These are phyloP conservation scores for Citrus trifoliata DNA, from an alignment of 345 rosid species.

Conservation along the genomic window DNA sequence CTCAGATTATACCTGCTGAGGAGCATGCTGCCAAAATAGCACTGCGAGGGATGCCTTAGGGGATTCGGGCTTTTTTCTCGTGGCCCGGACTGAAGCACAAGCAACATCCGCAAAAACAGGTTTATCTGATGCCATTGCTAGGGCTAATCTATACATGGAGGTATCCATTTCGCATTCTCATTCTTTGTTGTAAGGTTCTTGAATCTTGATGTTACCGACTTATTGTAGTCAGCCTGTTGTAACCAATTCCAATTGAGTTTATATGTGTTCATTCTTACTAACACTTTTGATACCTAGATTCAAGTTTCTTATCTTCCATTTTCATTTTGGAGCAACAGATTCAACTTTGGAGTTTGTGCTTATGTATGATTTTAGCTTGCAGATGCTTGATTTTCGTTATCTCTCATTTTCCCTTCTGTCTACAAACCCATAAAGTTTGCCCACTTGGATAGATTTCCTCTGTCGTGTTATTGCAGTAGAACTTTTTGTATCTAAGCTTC, in stretches of 20 bases:
- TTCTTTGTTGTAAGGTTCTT: too few relatives aligned
- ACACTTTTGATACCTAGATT: not conserved
- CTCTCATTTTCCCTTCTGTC: not conserved
- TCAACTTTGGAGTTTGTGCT: not conserved
- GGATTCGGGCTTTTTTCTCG: constrained; percentile 51
- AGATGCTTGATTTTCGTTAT: not conserved
- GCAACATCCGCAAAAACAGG: constrained; percentile 48
- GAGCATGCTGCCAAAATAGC: constrained; percentile 57
- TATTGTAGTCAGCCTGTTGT: too few relatives aligned
- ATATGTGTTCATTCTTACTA: too few relatives aligned
- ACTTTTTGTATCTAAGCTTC: not conserved
- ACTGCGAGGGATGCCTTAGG: constrained; percentile 52
- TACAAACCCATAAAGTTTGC: not conserved
- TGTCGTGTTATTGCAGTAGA: not conserved
- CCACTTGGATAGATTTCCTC: not conserved
- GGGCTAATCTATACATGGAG: constrained; percentile 58
- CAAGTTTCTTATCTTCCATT: not conserved
- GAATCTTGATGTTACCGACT: too few relatives aligned
- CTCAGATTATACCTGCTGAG: constrained; percentile 49
- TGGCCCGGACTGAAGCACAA: constrained; percentile 49
- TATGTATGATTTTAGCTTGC: not conserved
- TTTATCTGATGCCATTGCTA: constrained; percentile 49
- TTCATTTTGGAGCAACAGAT: not conserved
- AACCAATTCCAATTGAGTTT: too few relatives aligned
- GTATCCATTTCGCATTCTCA: constrained; percentile 5